Evolutionary conservation across 768 basidiomycete genomes (phyloP).

Genomic region (Suillus subluteus): DNA sequence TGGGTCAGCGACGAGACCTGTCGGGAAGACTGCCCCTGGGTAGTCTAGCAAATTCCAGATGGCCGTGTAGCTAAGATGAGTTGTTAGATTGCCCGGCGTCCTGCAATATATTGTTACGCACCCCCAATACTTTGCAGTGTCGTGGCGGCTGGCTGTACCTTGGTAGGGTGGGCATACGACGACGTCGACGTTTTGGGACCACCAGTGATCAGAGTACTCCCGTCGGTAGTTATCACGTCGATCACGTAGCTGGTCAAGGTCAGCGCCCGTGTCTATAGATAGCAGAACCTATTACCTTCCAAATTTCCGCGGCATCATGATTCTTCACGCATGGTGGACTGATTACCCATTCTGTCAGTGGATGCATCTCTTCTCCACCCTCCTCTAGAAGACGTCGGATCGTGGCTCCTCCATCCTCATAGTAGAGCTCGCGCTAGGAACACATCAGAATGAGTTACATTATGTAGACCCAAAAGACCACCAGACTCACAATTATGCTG

Average conservation of each 20-base stretch:
- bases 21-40: constrained; percentile 47
- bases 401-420: constrained; percentile 40
- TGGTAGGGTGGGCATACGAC: constrained; percentile 42
- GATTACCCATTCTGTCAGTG: constrained; percentile 41
- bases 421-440: constrained; percentile 40
- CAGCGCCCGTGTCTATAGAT: constrained; percentile 22
- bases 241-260: constrained; percentile 26
- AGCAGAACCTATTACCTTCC: constrained; percentile 33
- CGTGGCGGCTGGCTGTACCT: constrained; percentile 41
- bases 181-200: constrained; percentile 41
- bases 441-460: neutral
- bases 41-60: constrained; percentile 50
- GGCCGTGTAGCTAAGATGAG: constrained; percentile 40
- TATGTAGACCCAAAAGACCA: neutral
- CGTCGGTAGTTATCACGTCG: constrained; percentile 39
- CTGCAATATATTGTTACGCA: constrained; percentile 13
- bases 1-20: constrained; percentile 37
- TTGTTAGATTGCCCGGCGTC: constrained; percentile 41
- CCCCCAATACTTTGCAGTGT: constrained; percentile 40
- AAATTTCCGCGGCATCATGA: constrained; percentile 27
- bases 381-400: constrained; percentile 26
- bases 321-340: constrained; percentile 29
- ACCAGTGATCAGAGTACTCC: constrained; percentile 41
- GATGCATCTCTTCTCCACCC: constrained; percentile 40
- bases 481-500: constrained; percentile 35